Evolutionary conservation across 345 rosid genomes (phyloP).

Genomic region (Euphorbia tirucalli): DNA sequence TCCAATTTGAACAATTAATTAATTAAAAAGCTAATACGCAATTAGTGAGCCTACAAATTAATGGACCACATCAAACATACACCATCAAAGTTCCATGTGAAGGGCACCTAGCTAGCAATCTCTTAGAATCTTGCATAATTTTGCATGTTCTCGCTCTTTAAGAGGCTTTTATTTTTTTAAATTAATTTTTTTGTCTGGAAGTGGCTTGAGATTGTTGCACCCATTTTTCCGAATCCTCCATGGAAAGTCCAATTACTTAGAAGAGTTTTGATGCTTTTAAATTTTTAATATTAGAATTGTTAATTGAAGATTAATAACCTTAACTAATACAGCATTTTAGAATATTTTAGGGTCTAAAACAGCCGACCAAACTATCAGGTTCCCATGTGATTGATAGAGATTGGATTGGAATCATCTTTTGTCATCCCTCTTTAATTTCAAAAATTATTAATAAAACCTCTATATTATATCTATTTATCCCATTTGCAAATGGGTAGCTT

Average conservation of each 20-base stretch:
- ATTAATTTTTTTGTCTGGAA: constrained; percentile 29
- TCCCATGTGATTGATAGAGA: constrained; percentile 58
- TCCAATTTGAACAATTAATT: constrained; percentile 22
- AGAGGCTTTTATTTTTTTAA: neutral
- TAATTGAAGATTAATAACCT: neutral
- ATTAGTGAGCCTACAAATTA: constrained; percentile 3
- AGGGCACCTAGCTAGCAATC: constrained; percentile 28
- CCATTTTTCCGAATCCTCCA: constrained; percentile 11
- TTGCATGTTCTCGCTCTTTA: constrained; percentile 42
- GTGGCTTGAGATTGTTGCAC: constrained; percentile 36
- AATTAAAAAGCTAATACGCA: constrained; percentile 28
- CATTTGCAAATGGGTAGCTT: constrained; percentile 16
- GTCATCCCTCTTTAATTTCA: constrained; percentile 33
- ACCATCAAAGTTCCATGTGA: constrained; percentile 40
- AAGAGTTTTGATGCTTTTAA: neutral
- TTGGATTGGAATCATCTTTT: constrained; percentile 37
- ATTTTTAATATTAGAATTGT: neutral
- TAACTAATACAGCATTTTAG: constrained; percentile 36
- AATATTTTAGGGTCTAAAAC: constrained; percentile 34
- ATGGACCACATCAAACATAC: constrained; percentile 42
- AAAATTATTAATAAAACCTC: neutral
- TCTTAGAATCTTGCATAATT: constrained; percentile 45
- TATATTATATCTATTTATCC: neutral
- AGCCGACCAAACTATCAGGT: constrained; percentile 49
- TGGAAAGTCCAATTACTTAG: constrained; percentile 6